Evolutionary conservation across 441 rosid genomes (phyloP).

Genomic region (Bocquillonia castaneifolia): DNA sequence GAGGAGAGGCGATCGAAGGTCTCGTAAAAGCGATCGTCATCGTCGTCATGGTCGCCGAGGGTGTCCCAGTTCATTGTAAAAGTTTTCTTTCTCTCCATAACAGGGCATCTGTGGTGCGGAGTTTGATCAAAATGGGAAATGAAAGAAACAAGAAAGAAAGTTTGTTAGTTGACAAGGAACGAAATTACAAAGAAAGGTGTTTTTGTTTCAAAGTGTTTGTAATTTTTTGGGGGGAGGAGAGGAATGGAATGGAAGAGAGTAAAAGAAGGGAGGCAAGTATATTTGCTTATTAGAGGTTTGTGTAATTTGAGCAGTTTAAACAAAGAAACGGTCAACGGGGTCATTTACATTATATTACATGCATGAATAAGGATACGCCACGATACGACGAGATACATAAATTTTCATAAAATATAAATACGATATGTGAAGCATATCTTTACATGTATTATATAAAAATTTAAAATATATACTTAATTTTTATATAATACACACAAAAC

Average conservation of each 20-base stretch:
- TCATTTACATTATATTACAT: background rate
- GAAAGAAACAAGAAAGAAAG: background rate
- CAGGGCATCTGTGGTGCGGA: background rate
- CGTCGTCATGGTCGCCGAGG: constrained; percentile 48
- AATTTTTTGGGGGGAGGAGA: constrained; percentile 5
- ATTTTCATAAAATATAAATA: no score
- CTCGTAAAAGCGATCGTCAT: constrained; percentile 69
- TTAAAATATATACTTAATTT: no score
- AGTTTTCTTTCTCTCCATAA: constrained; percentile 43
- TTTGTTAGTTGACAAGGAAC: background rate
- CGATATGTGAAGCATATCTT: no score
- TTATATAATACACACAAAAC: no score
- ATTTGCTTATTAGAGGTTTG: constrained; percentile 13
- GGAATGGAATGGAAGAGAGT: constrained; percentile 29
- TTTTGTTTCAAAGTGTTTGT: background rate
- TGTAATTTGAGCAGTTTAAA: constrained; percentile 5
- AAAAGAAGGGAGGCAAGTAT: constrained; percentile 19
- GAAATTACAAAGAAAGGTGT: background rate
- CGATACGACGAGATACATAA: no score
- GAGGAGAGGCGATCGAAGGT: constrained; percentile 60
- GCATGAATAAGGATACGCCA: no score
- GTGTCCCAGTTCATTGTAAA: constrained; percentile 74
- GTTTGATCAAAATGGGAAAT: background rate
- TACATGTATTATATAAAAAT: no score
- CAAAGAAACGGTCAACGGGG: constrained; percentile 37